A percentile compares a stretch with the other conserved stretches of the same genome.
phyloP scores from a whole-genome alignment of 2,329 filamentous ascomycete species.

The Hymenoscyphus fructigenus region DNA sequence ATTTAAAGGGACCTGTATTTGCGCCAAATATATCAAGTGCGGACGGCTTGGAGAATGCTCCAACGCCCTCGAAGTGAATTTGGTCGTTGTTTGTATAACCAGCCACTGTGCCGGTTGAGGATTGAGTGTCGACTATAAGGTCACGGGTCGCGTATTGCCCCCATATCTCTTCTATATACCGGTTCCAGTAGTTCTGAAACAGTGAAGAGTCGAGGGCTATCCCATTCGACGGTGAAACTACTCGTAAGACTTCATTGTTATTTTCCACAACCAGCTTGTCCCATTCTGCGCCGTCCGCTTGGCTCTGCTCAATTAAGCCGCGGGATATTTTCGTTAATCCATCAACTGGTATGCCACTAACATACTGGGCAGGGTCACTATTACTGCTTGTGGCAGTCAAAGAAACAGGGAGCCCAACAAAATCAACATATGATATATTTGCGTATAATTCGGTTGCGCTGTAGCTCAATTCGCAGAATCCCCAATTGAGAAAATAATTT shows the following conservation, averaged over 20 bases:
- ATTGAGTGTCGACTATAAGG: constrained; percentile 65
- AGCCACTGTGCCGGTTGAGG: constrained; percentile 51
- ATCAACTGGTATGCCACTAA: constrained; percentile 55
- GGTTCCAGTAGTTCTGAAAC: constrained; percentile 44
- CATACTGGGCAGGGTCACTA: constrained; percentile 42
- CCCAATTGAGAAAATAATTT: constrained; percentile 62
- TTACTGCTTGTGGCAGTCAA: constrained; percentile 46
- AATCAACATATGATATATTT: constrained; percentile 74
- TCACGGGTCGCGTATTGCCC: constrained; percentile 39
- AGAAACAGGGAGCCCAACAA: constrained; percentile 62
- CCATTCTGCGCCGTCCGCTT: constrained; percentile 59
- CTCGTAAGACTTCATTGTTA: constrained; percentile 39
- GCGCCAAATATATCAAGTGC: constrained; percentile 65
- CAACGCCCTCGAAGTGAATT: constrained; percentile 42
- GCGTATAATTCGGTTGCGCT: constrained; percentile 60
- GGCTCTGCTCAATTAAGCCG: constrained; percentile 54
- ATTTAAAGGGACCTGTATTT: constrained; percentile 59
- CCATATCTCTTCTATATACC: constrained; percentile 48
- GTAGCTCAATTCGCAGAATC: constrained; percentile 68
- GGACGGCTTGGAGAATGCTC: constrained; percentile 55
- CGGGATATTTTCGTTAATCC: constrained; percentile 56
- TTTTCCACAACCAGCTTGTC: constrained; percentile 46
- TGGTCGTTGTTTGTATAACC: constrained; percentile 38
- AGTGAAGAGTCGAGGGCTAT: constrained; percentile 41
- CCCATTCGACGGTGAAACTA: constrained; percentile 42